These are phyloP conservation scores for Sinapis alba DNA, from an alignment of 441 rosid species.

Conservation along the genomic window DNA sequence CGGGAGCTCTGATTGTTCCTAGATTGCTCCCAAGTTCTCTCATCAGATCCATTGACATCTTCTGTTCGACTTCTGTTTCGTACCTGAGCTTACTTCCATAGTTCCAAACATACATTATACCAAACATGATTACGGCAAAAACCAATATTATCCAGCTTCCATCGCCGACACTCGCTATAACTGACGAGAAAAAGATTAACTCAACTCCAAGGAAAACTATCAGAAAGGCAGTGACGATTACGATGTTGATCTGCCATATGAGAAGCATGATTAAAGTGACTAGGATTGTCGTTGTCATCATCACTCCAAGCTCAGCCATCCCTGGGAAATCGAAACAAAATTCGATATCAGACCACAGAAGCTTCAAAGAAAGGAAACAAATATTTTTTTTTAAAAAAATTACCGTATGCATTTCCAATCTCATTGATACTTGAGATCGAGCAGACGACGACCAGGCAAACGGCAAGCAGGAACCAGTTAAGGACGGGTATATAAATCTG, in stretches of 20 bases:
- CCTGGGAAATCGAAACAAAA: constrained; percentile 51
- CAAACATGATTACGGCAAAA: constrained; percentile 82
- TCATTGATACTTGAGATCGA: constrained; percentile 78
- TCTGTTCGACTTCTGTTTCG: constrained; percentile 94
- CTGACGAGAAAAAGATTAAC: constrained; percentile 82
- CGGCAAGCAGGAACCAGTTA: constrained; percentile 94
- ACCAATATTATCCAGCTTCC: constrained; percentile 98
- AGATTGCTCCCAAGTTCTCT: constrained; percentile 89
- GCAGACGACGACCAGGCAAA: constrained; percentile 77
- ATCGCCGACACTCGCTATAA: constrained; percentile 71
- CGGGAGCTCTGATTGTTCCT: constrained; percentile 97
- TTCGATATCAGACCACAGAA: constrained; percentile 8
- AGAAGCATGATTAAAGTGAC: constrained; percentile 98
- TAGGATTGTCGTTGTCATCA: constrained; percentile 95
- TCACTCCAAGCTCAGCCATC: constrained; percentile 95
- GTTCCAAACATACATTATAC: constrained; percentile 93
- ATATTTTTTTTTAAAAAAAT: not conserved
- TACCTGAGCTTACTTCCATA: constrained; percentile 97
- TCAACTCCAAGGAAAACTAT: constrained; percentile 81
- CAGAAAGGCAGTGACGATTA: constrained; percentile 65
- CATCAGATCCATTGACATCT: constrained; percentile 89
- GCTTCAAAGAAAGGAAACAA: constrained; percentile 17
- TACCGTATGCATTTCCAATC: constrained; percentile 99
- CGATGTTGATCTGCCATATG: constrained; percentile 95
- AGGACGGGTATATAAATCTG: constrained; percentile 98